phyloP scores from a whole-genome alignment of 495 filamentous ascomycete species.

The Aspergillus affinis region DNA sequence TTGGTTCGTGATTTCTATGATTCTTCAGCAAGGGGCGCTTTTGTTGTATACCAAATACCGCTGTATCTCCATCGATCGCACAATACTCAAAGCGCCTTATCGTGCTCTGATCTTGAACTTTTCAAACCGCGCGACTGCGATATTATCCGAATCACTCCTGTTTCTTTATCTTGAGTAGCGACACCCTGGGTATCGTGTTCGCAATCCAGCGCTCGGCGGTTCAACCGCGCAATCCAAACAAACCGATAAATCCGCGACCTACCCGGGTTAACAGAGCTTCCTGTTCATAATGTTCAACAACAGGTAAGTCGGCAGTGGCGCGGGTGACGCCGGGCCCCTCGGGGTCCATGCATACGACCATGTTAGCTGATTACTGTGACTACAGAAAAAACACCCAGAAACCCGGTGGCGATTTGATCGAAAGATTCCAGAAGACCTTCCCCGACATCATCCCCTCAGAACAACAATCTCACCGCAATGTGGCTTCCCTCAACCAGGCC shows the following conservation, averaged over 20 bases:
- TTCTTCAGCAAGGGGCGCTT: not conserved
- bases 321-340: not conserved
- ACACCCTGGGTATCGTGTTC: not conserved
- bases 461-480: conserved; percentile 16
- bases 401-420: conserved; percentile 80
- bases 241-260: not conserved
- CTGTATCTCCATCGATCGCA: not conserved
- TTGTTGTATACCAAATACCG: not conserved
- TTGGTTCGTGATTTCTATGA: not conserved
- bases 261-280: not conserved
- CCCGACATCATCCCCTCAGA: conserved; percentile 59
- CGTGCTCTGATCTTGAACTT: not conserved
- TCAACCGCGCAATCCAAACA: not conserved
- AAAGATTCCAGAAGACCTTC: conserved; percentile 78
- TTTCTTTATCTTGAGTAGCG: not conserved
- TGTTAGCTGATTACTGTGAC: not conserved
- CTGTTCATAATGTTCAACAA: conserved; percentile 42
- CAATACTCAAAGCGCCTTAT: not conserved
- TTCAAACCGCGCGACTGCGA: not conserved
- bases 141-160: not conserved
- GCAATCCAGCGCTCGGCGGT: not conserved
- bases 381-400: conserved; percentile 57
- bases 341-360: not conserved
- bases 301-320: conserved; percentile 28
- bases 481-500: conserved; percentile 4